Conservation (phyloP, 2,329 filamentous ascomycete species). For the Tolypocladium album region DNA sequence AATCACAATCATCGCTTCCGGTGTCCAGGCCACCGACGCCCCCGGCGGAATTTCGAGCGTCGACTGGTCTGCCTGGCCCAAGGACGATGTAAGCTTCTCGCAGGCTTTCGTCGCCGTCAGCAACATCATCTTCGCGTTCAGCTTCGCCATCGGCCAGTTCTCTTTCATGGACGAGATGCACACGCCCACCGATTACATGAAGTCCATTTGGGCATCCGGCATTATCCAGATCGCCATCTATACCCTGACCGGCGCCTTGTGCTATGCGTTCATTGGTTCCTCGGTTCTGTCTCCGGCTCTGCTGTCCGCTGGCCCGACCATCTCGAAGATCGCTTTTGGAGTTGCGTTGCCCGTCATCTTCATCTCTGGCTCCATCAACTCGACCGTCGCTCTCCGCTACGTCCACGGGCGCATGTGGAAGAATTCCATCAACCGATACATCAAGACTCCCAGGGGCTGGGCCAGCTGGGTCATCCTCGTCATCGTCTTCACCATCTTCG, state of each 20-base stretch:
- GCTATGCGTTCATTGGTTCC: conserved; percentile 59
- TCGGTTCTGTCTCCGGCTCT: conserved; percentile 57
- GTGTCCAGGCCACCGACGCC: conserved; percentile 27
- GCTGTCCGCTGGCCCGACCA: conserved; percentile 45
- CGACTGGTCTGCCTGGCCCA: conserved; percentile 35
- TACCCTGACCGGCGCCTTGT: conserved; percentile 52
- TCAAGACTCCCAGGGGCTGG: conserved; percentile 39
- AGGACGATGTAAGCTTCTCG: conserved; percentile 33
- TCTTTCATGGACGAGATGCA: conserved; percentile 45
- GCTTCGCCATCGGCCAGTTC: conserved; percentile 41
- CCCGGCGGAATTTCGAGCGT: conserved; percentile 20
- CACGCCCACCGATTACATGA: conserved; percentile 32
- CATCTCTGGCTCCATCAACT: conserved; percentile 63
- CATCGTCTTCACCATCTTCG: conserved; percentile 44
- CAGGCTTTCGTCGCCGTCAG: conserved; percentile 49
- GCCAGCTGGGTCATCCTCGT: conserved; percentile 48
- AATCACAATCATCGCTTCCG: conserved; percentile 56
- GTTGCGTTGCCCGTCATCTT: conserved; percentile 63
- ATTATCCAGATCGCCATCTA: conserved; percentile 54
- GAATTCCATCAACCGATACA: conserved; percentile 30
- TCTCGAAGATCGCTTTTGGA: conserved; percentile 60
- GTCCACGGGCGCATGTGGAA: conserved; percentile 34
- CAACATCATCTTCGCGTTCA: conserved; percentile 65
- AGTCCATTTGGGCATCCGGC: conserved; percentile 52
- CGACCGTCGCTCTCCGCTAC: conserved; percentile 33